Evolutionary conservation across 2,329 filamentous ascomycete species (phyloP).

Genomic region (Aureobasidium zeae): DNA sequence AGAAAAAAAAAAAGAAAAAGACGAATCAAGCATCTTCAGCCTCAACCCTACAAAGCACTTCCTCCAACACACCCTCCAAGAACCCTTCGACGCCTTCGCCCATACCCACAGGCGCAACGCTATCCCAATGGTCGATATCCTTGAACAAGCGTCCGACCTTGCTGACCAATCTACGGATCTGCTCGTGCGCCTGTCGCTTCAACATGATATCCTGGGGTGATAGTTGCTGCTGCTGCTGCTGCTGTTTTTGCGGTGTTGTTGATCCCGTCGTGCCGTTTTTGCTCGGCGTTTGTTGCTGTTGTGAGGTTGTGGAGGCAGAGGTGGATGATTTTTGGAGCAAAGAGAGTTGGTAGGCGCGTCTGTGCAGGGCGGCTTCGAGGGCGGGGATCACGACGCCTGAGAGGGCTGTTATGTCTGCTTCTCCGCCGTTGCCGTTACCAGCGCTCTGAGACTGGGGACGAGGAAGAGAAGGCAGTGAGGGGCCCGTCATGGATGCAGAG

Average conservation of each 20-base stretch:
- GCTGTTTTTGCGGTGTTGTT: too few species aligned
- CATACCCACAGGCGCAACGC: conserved; percentile 83
- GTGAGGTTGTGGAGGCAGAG: too few species aligned
- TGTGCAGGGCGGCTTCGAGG: conserved; percentile 78
- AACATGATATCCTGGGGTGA: conserved; percentile 31
- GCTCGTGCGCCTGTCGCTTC: conserved; percentile 64
- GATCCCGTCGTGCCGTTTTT: too few species aligned
- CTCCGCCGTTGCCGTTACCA: too few species aligned
- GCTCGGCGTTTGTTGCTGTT: too few species aligned
- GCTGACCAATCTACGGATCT: conserved; percentile 68
- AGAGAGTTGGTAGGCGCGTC: conserved; percentile 54
- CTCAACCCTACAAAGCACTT: conserved; percentile 86
- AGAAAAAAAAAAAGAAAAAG: conserved; percentile 20
- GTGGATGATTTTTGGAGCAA: conserved; percentile 40
- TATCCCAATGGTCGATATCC: conserved; percentile 84
- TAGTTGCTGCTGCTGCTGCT: conserved; percentile 27
- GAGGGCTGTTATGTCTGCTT: conserved; percentile 79
- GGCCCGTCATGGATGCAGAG: conserved; percentile 47
- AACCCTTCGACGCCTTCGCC: conserved; percentile 82
- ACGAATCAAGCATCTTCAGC: conserved; percentile 63
- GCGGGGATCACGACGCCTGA: conserved; percentile 89
- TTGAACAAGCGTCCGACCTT: conserved; percentile 76
- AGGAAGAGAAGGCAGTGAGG: conserved; percentile 43
- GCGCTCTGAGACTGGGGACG: conserved; percentile 40
- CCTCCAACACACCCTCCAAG: conserved; percentile 83